Conservation (phyloP, 2,329 filamentous ascomycete genomes). For the Blastomyces emzantsi region DNA sequence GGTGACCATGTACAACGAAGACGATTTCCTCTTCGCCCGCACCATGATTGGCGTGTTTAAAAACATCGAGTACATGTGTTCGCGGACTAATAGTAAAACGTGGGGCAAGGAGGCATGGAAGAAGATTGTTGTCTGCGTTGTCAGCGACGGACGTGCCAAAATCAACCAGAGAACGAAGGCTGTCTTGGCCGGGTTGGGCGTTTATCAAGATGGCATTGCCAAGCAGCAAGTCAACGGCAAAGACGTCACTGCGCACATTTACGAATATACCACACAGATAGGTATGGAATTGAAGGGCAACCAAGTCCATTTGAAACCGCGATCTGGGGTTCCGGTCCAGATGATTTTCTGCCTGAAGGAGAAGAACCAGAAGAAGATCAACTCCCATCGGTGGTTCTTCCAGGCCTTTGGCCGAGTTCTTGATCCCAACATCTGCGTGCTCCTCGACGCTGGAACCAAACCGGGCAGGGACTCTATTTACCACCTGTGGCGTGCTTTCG, state of each 20-base stretch:
- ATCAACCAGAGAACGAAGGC: conserved; percentile 90
- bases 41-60: conserved; percentile 98
- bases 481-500: conserved; percentile 97
- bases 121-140: conserved; percentile 97
- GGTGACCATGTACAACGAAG: conserved; percentile 98
- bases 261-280: conserved; percentile 57
- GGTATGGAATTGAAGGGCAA: conserved; percentile 84
- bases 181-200: conserved; percentile 82
- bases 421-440: conserved; percentile 91
- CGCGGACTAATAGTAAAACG: conserved; percentile 83
- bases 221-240: conserved; percentile 97
- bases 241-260: conserved; percentile 94
- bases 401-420: conserved; percentile 87
- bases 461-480: conserved; percentile 94
- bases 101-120: conserved; percentile 99
- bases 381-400: conserved; percentile 99
- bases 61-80: conserved; percentile 98
- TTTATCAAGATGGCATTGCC: conserved; percentile 96
- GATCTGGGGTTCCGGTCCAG: conserved; percentile 79
- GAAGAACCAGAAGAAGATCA: conserved; percentile 99
- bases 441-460: conserved; percentile 92
- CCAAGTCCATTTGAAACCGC: conserved; percentile 72
- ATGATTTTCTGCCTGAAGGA: conserved; percentile 98
- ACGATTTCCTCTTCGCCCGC: conserved; percentile 88
- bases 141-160: conserved; percentile 93